Evolutionary conservation across 2,329 filamentous ascomycete species (phyloP), one percentile per base, ranked within the genome.

Genomic region (Penicillium sp.): DNA sequence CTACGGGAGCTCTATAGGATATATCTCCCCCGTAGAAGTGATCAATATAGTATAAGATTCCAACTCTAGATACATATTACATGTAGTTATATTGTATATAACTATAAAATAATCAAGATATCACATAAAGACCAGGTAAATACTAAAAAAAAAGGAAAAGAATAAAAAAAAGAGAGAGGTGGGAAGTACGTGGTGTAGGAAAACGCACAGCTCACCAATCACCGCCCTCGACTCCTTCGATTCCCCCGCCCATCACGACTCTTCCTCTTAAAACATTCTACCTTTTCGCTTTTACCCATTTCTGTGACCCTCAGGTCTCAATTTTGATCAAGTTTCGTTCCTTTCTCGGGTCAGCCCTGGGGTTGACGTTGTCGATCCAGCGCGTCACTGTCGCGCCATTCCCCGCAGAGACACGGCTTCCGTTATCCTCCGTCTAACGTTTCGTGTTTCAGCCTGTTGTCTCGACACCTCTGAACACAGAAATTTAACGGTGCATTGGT

Each of bases 331-430:
- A 50, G 47, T 38, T 44, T 48, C 52, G 27, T 55, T 48, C 36
- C 36, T 45, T 50, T 21, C 33, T 48, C 47, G 44, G 47, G 55
- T 58, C 58, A 57, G 54, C 58, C 48, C 39, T 51, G 60, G 57
- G 62, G 58, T 65, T 62, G 63, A 58, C 57, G 58, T 64, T 57
- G 53, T 58, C 45, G 50, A 59, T 63, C 36, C 50, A 60, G 64
- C 61, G 65, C 68, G 67, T 65, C 56, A 55, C 50, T 58, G 61
- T 65, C 66, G 63, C 66, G 65, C 55, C 50, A 58, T 60, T 61
- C 63, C 63, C 65, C 65, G 63, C 65, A 64, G 61, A 68, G 34
- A 38, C 45, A 60, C 65, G 57, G 55, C 57, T 59, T 64, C 59
- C 60, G 60, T 60, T 60, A 54, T 55, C 60, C 60, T 67, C 57